Base-by-base conservation (phyloP, 78 protist genomes). In the Pigoraptor vietnamica region DNA sequence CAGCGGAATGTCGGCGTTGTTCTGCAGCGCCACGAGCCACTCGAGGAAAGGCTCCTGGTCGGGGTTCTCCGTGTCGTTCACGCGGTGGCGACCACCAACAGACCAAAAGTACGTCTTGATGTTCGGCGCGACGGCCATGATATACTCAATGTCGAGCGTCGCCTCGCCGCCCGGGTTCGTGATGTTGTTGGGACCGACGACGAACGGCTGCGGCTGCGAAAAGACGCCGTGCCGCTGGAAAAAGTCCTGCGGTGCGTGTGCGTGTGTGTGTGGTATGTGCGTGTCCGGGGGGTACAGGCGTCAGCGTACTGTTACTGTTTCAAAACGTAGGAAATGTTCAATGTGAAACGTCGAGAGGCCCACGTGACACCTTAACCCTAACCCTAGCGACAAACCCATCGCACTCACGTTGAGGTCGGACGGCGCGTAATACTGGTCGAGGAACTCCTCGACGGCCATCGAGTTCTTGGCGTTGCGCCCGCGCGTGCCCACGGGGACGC, bases 1-100 rank as follows among this genome's bases (percentile, higher is more conserved):
- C 67, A 48, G 67, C 6, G 67, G 67, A 9, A 35, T 9, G 14
- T 32, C 24, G 23, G 35, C 34, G 34, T 10, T 36, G 34, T 2
- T 0, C 24, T 23, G 40, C 81, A 87, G 37, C 1, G 35, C 48
- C 48, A 0, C 21, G 23, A 86, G 29, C 89, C 89, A 86, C 48
- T 86, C 89, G 89, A 37, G 89, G 89, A 86, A 86, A 23, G 89
- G 39, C 89, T 86, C 89, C 89, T 86, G 89, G 32, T 24, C 48
- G n/a, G 39, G 37, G 89, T 35, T 35, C 14, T 48, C 67, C 67
- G 67, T 48, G 67, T 48, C 67, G 67, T 48, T 48, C 67, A 48
- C 67, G 67, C 14, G 67, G 14, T 48, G 67, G 21, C 23, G 1
- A 14, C 89, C 89, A n/a, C 10, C 89, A 23, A 23, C 33, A 1